Evolutionary conservation across 805 yeast genomes (phyloP).

Genomic region (Candida adriatica): DNA sequence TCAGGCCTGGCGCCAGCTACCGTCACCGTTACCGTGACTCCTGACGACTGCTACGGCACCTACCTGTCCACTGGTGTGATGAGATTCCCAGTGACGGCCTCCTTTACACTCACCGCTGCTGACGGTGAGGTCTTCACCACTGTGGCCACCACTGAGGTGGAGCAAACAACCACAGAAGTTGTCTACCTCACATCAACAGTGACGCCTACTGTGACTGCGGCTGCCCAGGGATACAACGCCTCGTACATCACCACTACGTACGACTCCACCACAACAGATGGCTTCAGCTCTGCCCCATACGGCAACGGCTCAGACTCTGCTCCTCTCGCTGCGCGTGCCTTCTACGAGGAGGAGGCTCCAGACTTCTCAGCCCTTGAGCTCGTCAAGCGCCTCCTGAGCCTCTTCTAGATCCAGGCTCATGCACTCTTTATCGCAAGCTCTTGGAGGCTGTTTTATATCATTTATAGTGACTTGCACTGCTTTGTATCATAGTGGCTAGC

Average conservation of each 20-base stretch:
- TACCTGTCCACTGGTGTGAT: slow-evolving; percentile 12
- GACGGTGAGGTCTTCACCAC: slow-evolving; percentile 20
- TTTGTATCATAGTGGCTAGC: no score
- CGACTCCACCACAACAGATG: slow-evolving; percentile 10
- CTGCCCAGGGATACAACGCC: slow-evolving; percentile 1
- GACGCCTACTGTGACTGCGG: slow-evolving; percentile 7
- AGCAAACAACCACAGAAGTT: slow-evolving; percentile 18
- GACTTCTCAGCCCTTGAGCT: slow-evolving; percentile 6
- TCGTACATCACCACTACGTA: slow-evolving; percentile 7
- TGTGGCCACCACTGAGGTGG: slow-evolving; percentile 21
- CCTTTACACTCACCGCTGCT: slow-evolving; percentile 22
- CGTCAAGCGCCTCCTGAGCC: slow-evolving; percentile 14
- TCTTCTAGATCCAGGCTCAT: no score
- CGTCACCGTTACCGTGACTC: slow-evolving; percentile 18
- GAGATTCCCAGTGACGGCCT: slow-evolving; percentile 17
- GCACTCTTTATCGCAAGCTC: no score
- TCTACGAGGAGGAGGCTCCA: slow-evolving; percentile 5
- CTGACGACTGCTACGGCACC: slow-evolving; percentile 12
- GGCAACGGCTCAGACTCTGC: slow-evolving; percentile 13
- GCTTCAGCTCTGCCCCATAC: slow-evolving; percentile 9
- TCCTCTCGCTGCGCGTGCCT: slow-evolving; percentile 8
- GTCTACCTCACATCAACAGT: slow-evolving; percentile 16
- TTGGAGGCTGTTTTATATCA: no score
- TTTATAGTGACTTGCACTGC: no score
- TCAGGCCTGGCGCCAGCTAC: slow-evolving; percentile 14